Base-by-base conservation (phyloP, 2,329 filamentous ascomycete species). In the Fonsecaea pedrosoi region DNA sequence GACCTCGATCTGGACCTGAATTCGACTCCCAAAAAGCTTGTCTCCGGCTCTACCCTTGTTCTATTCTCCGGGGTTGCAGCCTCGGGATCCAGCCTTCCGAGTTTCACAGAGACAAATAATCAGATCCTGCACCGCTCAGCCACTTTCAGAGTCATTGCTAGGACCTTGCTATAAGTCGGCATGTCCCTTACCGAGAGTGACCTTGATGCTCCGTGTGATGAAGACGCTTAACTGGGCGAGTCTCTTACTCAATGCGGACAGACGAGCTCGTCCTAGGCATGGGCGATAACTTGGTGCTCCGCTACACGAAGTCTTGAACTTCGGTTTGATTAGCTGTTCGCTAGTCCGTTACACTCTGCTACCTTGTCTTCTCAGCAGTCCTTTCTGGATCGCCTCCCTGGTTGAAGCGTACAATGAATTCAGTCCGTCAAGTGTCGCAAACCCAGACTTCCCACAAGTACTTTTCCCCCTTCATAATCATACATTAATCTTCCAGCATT, bases 51-150 rank as follows among this genome's bases (percentile, higher is more conserved):
- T 54, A 56, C 54, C 54, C 40, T 18, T 57, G 61, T 38, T 25
- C 38, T 50, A 54, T 55, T 37, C 34, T 50, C 59, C 34, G 59
- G 59, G 59, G 45, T 50, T 54, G 45, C 59, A 40, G 50, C 60
- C 34, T 56, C 66, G 66, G 66, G 9, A 30, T 54, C 10, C 57
- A 7, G 40, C 13, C 55, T 65, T 62, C 66, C 66, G 66, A 18
- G 66, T 68, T 68, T 68, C 66, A 68, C 45, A 58, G 18, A 10
- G 42, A 21, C 55, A 65, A 60, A 67, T 60, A 30, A 42, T 25
- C 60, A 25, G 15, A 57, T 25, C 32, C n/a, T 34, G 21, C n/a
- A n/a, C 10, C 13, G 38, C 62, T 62, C 66, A 68, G 66, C 66
- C 66, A 68, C 66, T 57, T 32, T 65, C 18, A 62, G 40, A 60